A percentile compares a stretch with the other conserved stretches of the same genome.
Conservation (phyloP, 108 stramenopile species). For the Nannochloropsis gaditana region DNA sequence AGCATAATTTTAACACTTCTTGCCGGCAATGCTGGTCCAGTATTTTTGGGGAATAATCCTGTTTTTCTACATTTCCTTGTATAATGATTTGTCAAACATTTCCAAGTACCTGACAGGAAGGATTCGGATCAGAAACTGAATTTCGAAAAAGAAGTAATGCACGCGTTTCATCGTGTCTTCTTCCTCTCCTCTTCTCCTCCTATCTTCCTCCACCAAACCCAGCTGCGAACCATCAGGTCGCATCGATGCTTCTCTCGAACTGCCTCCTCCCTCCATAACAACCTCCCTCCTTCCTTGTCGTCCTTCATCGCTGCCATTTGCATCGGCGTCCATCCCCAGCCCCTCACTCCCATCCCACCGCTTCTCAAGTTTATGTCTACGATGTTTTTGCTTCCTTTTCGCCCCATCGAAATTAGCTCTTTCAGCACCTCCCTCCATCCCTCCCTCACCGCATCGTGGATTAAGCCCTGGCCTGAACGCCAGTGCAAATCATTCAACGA, state of each 20-base stretch:
- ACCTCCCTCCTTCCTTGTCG: neutral
- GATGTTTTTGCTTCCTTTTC: neutral
- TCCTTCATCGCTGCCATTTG: neutral
- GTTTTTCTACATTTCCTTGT: no score
- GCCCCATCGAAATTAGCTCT: neutral
- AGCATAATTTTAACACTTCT: no score
- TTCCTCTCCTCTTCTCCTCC: neutral
- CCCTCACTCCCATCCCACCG: neutral
- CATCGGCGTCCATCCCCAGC: neutral
- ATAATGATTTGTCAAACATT: no score
- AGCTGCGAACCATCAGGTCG: neutral
- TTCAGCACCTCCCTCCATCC: neutral
- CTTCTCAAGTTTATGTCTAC: neutral
- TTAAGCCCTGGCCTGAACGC: neutral
- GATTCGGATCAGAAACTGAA: no score
- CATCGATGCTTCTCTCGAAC: neutral
- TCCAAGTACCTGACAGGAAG: no score
- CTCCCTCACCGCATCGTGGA: neutral
- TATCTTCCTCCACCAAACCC: neutral
- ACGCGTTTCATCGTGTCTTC: neutral
- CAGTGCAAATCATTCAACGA: constrained; percentile 4
- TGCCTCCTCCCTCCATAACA: neutral
- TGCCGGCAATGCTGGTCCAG: no score
- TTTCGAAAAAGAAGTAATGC: no score
- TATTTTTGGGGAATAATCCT: no score